These are phyloP conservation scores for Arthrocladium fulminans DNA, from an alignment of 2,329 filamentous ascomycete genomes.

Conservation along the genomic window DNA sequence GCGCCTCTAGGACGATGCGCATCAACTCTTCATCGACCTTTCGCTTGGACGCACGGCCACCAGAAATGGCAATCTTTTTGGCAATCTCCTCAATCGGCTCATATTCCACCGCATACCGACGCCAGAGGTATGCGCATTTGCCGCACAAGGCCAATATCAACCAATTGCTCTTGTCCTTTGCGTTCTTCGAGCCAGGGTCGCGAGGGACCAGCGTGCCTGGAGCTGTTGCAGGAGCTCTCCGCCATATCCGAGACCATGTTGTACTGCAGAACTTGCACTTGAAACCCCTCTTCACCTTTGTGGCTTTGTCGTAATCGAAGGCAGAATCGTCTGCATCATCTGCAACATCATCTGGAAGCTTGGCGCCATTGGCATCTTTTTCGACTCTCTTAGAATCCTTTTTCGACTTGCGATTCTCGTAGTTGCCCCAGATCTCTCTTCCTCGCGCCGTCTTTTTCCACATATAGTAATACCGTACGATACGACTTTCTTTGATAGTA, in stretches of 20 bases:
- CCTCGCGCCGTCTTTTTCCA: slow-evolving; percentile 94
- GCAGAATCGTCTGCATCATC: slow-evolving; percentile 91
- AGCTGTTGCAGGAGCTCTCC: slow-evolving; percentile 70
- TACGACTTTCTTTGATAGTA: slow-evolving; percentile 65
- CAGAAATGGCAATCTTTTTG: slow-evolving; percentile 73
- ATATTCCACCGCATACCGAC: slow-evolving; percentile 91
- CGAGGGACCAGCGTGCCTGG: slow-evolving; percentile 60
- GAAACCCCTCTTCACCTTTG: slow-evolving; percentile 69
- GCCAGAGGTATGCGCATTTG: slow-evolving; percentile 86
- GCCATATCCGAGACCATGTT: slow-evolving; percentile 77
- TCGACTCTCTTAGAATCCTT: slow-evolving; percentile 62
- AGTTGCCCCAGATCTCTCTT: slow-evolving; percentile 81
- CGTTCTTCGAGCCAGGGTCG: slow-evolving; percentile 54
- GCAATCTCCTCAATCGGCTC: slow-evolving; percentile 86
- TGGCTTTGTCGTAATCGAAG: slow-evolving; percentile 81
- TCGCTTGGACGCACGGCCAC: slow-evolving; percentile 75
- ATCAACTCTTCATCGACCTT: slow-evolving; percentile 82
- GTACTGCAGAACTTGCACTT: slow-evolving; percentile 88
- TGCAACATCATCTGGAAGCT: slow-evolving; percentile 83
- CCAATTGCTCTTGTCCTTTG: slow-evolving; percentile 66
- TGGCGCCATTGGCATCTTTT: slow-evolving; percentile 58
- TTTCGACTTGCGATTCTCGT: slow-evolving; percentile 77
- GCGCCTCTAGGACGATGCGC: slow-evolving; percentile 36
- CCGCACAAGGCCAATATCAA: slow-evolving; percentile 77
- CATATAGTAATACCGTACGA: slow-evolving; percentile 90